These are phyloP conservation scores for Xylariaceae sp. DNA, from an alignment of 2,329 filamentous ascomycete species.

Conservation along the genomic window DNA sequence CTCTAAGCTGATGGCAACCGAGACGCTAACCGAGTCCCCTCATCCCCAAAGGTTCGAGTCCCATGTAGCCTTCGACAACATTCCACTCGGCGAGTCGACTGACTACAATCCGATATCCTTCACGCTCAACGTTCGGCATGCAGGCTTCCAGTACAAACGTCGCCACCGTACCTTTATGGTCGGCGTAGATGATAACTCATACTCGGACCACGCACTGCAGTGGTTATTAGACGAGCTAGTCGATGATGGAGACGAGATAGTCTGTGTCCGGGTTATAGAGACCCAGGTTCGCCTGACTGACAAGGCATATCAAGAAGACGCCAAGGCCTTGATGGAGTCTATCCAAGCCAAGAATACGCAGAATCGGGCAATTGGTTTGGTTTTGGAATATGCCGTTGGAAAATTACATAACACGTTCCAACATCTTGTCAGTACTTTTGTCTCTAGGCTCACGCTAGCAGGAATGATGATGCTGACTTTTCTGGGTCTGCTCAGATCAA, in stretches of 20 bases:
- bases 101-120: slow-evolving; percentile 68
- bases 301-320: slow-evolving; percentile 75
- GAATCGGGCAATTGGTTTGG: slow-evolving; percentile 81
- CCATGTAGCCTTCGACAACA: slow-evolving; percentile 64
- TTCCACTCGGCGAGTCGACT: slow-evolving; percentile 59
- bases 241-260: slow-evolving; percentile 90
- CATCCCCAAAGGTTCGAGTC: slow-evolving; percentile 55
- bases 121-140: slow-evolving; percentile 83
- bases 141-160: slow-evolving; percentile 79
- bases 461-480: slow-evolving; percentile 8
- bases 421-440: slow-evolving; percentile 67
- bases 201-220: slow-evolving; percentile 88
- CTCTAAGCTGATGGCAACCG: slow-evolving; percentile 35
- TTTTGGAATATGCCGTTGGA: slow-evolving; percentile 85
- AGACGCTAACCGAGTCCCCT: slow-evolving; percentile 39
- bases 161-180: slow-evolving; percentile 88
- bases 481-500: slow-evolving; percentile 65
- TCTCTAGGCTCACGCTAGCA: background rate
- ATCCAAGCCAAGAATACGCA: slow-evolving; percentile 78
- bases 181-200: slow-evolving; percentile 87
- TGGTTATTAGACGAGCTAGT: slow-evolving; percentile 92
- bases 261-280: slow-evolving; percentile 86
- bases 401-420: slow-evolving; percentile 91
- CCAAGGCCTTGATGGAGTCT: slow-evolving; percentile 70
- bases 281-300: slow-evolving; percentile 73